Conservation (phyloP, 2,329 filamentous ascomycete genomes). For the Teratosphaeria pseudoeucalypti region DNA sequence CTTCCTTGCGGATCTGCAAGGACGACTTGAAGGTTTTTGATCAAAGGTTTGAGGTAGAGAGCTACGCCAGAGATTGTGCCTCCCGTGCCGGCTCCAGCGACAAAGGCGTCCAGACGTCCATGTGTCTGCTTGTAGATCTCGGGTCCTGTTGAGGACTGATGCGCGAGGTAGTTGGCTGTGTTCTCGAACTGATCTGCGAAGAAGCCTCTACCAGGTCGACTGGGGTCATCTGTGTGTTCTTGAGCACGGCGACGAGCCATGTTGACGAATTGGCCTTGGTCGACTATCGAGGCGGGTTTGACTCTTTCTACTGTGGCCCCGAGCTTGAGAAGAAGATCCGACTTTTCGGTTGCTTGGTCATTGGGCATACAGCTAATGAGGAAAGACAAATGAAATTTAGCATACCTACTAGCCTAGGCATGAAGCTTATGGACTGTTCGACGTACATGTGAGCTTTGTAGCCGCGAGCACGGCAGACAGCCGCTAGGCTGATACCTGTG, state of each 20-base stretch:
- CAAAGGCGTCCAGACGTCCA: conserved; percentile 71
- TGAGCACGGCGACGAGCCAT: conserved; percentile 65
- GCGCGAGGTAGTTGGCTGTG: conserved; percentile 75
- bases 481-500: conserved; percentile 89
- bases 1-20: conserved; percentile 92
- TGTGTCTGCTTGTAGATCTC: conserved; percentile 75
- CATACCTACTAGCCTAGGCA: background rate
- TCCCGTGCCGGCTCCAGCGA: conserved; percentile 87
- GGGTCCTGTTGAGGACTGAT: conserved; percentile 72
- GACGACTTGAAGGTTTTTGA: conserved; percentile 58
- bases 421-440: background rate
- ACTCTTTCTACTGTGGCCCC: conserved; percentile 91
- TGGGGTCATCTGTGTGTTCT: conserved; percentile 54
- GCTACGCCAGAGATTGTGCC: conserved; percentile 87
- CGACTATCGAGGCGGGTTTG: conserved; percentile 83
- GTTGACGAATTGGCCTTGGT: conserved; percentile 89
- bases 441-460: conserved; percentile 79
- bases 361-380: conserved; percentile 70
- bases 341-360: conserved; percentile 83
- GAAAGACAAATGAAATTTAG: background rate
- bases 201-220: conserved; percentile 63
- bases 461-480: conserved; percentile 74
- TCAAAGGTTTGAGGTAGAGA: conserved; percentile 64
- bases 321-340: conserved; percentile 74
- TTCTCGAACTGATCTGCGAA: conserved; percentile 97